Percentiles rank a stretch among this genome's conserved stretches.
phyloP scores from a whole-genome alignment of 306 rosid genomes.

The Mimosa bimucronata region DNA sequence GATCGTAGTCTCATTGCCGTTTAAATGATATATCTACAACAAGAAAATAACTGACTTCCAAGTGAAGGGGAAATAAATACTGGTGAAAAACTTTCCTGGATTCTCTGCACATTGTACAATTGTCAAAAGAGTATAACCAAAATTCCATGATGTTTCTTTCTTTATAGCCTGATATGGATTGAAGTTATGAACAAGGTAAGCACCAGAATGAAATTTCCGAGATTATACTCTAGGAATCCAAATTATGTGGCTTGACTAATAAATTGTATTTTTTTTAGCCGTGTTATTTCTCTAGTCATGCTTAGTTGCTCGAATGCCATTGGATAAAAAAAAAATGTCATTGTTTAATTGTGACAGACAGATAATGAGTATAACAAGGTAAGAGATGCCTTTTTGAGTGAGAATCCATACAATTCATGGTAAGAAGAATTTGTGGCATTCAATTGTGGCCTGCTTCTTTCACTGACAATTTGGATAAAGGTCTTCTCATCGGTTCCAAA shows the following conservation, averaged over 20 bases:
- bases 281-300: background rate
- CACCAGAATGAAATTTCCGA: background rate
- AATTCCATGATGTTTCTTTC: constrained; percentile 73
- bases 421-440: constrained; percentile 57
- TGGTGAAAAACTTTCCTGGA: constrained; percentile 69
- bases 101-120: constrained; percentile 64
- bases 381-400: constrained; percentile 62
- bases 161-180: constrained; percentile 58
- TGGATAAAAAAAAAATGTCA: background rate
- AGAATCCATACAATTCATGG: constrained; percentile 48
- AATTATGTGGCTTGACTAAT: background rate
- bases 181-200: constrained; percentile 34
- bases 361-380: background rate
- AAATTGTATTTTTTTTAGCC: background rate
- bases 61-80: constrained; percentile 50
- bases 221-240: background rate
- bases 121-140: constrained; percentile 63
- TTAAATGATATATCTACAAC: constrained; percentile 16
- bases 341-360: background rate
- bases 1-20: too few species aligned
- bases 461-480: constrained; percentile 62
- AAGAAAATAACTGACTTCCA: constrained; percentile 15
- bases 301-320: background rate
- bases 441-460: constrained; percentile 72
- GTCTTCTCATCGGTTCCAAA: constrained; percentile 60